These are phyloP conservation scores for Apostasia shenzhenica DNA, from an alignment of 106 monocot genomes.

Conservation along the genomic window DNA sequence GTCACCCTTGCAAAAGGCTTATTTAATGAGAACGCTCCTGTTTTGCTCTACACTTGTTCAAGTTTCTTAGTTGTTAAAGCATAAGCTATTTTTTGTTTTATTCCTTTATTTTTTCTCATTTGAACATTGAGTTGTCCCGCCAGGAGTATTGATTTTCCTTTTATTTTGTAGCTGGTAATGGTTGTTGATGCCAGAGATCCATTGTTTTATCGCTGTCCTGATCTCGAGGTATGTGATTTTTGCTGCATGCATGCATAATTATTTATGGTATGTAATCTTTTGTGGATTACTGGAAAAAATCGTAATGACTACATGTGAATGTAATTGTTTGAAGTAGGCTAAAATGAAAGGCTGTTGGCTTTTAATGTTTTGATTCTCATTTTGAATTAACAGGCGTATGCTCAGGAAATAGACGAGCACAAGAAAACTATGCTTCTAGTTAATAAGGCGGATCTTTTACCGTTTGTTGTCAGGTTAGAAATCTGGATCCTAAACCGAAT, in stretches of 20 bases:
- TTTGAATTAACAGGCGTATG: slow-evolving; percentile 56
- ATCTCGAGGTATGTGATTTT: slow-evolving; percentile 75
- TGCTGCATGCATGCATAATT: neutral
- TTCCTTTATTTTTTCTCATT: too few relatives aligned
- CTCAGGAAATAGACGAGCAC: slow-evolving; percentile 72
- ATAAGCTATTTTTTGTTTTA: too few relatives aligned
- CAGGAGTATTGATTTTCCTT: neutral
- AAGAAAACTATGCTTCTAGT: slow-evolving; percentile 82
- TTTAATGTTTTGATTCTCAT: neutral
- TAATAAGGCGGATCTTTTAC: slow-evolving; percentile 95
- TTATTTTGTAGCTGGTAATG: slow-evolving; percentile 74
- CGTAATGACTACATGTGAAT: neutral
- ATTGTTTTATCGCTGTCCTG: slow-evolving; percentile 89
- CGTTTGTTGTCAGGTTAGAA: slow-evolving; percentile 50
- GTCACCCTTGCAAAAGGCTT: too few relatives aligned
- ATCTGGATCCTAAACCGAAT: neutral
- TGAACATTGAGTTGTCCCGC: too few relatives aligned
- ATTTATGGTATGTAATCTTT: too few relatives aligned
- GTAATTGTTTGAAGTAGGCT: neutral
- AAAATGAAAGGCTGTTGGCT: neutral
- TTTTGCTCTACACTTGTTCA: too few relatives aligned
- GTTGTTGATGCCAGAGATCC: slow-evolving; percentile 99
- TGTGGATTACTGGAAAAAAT: neutral
- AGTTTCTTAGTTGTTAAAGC: too few relatives aligned
- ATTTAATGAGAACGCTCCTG: too few relatives aligned